These are phyloP conservation scores for Talaromyces marneffei DNA, from an alignment of 2,329 filamentous ascomycete genomes.

Conservation along the genomic window DNA sequence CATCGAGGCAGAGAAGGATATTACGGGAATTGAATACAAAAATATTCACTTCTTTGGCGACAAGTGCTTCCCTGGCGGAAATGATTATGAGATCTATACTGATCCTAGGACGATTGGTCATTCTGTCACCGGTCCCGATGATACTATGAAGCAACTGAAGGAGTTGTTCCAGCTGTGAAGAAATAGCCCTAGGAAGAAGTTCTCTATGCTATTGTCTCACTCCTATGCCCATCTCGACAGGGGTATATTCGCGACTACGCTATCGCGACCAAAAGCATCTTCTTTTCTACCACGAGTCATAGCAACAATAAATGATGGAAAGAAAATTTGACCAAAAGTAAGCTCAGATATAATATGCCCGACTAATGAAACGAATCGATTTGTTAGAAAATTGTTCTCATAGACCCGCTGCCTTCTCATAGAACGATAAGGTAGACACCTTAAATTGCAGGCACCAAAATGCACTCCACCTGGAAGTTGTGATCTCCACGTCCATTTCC, in stretches of 20 bases:
- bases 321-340: neutral
- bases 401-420: neutral
- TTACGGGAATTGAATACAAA: conserved; percentile 61
- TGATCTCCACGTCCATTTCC: neutral
- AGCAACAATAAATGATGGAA: too few relatives aligned
- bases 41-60: conserved; percentile 98
- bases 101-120: conserved; percentile 81
- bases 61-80: conserved; percentile 85
- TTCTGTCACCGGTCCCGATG: conserved; percentile 71
- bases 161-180: conserved; percentile 65
- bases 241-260: neutral
- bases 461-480: neutral
- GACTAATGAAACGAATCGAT: neutral
- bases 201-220: neutral
- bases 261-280: neutral
- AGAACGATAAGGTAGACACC: neutral
- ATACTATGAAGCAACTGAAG: conserved; percentile 74
- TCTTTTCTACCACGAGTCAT: too few relatives aligned
- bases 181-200: neutral
- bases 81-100: conserved; percentile 89
- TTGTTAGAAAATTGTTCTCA: neutral
- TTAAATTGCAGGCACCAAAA: neutral
- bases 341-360: neutral
- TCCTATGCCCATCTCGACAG: neutral
- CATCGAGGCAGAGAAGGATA: conserved; percentile 72